Evolutionary conservation across 148 eudicot species (phyloP).

Genomic region (Nepenthes mirabilis): DNA sequence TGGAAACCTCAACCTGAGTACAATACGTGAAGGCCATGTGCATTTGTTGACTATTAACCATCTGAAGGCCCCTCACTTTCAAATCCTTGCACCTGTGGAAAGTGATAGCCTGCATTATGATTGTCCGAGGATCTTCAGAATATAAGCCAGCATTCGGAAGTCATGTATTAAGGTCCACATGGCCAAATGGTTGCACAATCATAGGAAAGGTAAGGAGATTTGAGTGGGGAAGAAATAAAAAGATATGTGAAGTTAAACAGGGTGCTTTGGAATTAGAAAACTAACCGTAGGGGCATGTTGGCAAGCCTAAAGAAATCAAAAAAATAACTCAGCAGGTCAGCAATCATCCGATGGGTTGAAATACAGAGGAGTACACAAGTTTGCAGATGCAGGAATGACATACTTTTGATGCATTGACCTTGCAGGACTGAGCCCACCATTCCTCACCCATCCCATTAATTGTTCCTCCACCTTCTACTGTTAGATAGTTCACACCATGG

Average conservation of each 20-base stretch:
- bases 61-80: slow-evolving; percentile 37
- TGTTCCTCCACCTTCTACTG: slow-evolving; percentile 66
- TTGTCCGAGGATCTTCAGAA: slow-evolving; percentile 4
- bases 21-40: slow-evolving; percentile 68
- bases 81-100: slow-evolving; percentile 71
- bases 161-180: neutral
- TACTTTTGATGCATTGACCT: slow-evolving; percentile 59
- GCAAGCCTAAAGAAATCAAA: slow-evolving; percentile 58
- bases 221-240: neutral
- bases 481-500: slow-evolving; percentile 49
- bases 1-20: slow-evolving; percentile 25
- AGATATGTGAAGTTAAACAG: neutral
- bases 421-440: slow-evolving; percentile 98
- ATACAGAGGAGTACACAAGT: neutral
- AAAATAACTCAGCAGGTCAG: slow-evolving; percentile 7
- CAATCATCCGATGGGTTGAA: neutral
- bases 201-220: neutral
- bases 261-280: slow-evolving; percentile 5
- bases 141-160: neutral
- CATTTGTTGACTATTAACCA: slow-evolving; percentile 73
- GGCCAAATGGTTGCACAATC: neutral
- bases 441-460: slow-evolving; percentile 78
- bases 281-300: slow-evolving; percentile 93
- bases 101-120: slow-evolving; percentile 57
- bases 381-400: slow-evolving; percentile 6